phyloP scores from a whole-genome alignment of 2,329 filamentous ascomycete genomes.

The Verticillium alfalfae region DNA sequence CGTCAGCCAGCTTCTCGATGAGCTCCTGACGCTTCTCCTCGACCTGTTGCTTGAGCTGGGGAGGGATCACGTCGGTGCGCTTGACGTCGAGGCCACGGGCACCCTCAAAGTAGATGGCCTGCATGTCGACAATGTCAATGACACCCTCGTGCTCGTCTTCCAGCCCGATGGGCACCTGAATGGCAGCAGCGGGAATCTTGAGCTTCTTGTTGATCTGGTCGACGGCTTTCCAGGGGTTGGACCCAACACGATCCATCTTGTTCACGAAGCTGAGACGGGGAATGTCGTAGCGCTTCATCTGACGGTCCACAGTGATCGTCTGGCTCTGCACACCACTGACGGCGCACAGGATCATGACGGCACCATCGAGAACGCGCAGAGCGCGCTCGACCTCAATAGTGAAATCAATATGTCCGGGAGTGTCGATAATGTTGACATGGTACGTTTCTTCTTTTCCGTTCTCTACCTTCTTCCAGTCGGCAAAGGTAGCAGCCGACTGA shows the following conservation, averaged over 20 bases:
- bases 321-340: slow-evolving; percentile 97
- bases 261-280: slow-evolving; percentile 95
- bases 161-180: slow-evolving; percentile 89
- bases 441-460: slow-evolving; percentile 83
- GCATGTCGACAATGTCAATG: slow-evolving; percentile 88
- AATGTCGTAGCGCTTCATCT: slow-evolving; percentile 98
- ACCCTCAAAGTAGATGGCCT: slow-evolving; percentile 88
- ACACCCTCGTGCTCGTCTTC: slow-evolving; percentile 92
- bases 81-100: slow-evolving; percentile 71
- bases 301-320: slow-evolving; percentile 95
- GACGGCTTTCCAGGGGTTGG: slow-evolving; percentile 95
- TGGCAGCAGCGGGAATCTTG: slow-evolving; percentile 83
- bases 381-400: slow-evolving; percentile 98
- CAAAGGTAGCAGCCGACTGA: slow-evolving; percentile 95
- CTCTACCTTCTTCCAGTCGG: slow-evolving; percentile 88
- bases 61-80: slow-evolving; percentile 74
- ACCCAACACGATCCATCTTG: slow-evolving; percentile 99
- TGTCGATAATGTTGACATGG: slow-evolving; percentile 98
- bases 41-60: slow-evolving; percentile 68
- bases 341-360: slow-evolving; percentile 97
- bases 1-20: slow-evolving; percentile 93
- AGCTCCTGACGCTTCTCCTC: slow-evolving; percentile 78
- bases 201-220: slow-evolving; percentile 98
- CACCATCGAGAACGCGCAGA: slow-evolving; percentile 88
- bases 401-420: slow-evolving; percentile 97